Percentiles rank a stretch among this genome's conserved stretches.
These are phyloP conservation scores for Schizosaccharomyces osmophilus DNA, from an alignment of 805 yeast genomes.

Conservation along the genomic window DNA sequence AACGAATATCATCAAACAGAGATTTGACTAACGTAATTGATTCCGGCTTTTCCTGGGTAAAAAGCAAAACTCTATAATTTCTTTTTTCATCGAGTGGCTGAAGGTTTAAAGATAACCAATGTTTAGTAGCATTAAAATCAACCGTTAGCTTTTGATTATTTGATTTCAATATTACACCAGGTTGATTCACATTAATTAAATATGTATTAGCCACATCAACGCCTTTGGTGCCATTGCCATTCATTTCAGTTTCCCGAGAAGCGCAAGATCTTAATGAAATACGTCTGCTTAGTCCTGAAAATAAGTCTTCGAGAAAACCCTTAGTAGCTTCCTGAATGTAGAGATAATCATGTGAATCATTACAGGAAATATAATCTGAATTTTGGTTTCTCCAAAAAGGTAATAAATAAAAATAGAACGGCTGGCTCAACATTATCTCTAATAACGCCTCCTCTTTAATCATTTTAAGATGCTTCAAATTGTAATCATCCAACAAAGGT, in stretches of 20 bases:
- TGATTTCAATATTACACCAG: not conserved
- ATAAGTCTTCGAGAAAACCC: not conserved
- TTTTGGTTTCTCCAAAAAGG: not conserved
- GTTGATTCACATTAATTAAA: not conserved
- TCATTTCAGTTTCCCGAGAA: not conserved
- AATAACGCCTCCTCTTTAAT: not conserved
- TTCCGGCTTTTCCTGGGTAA: not conserved
- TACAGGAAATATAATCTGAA: not conserved
- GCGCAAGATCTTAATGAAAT: too few species aligned
- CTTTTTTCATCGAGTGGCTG: not conserved
- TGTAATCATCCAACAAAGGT: too few species aligned
- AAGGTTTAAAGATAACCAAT: not conserved
- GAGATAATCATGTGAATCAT: not conserved
- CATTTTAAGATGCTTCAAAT: not conserved
- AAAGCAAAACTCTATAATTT: not conserved
- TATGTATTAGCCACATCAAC: not conserved
- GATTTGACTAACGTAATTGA: not conserved
- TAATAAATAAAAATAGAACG: not conserved
- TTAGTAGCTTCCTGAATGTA: not conserved
- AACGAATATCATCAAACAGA: not conserved
- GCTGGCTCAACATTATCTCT: not conserved
- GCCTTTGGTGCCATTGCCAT: not conserved
- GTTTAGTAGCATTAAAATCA: not conserved
- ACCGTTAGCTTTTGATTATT: not conserved
- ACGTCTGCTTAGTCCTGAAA: too few species aligned